A percentile compares a stretch with the other conserved stretches of the same genome.
Evolutionary conservation across 2,329 filamentous ascomycete genomes (phyloP).

Genomic region (Stromatinia cepivora): DNA sequence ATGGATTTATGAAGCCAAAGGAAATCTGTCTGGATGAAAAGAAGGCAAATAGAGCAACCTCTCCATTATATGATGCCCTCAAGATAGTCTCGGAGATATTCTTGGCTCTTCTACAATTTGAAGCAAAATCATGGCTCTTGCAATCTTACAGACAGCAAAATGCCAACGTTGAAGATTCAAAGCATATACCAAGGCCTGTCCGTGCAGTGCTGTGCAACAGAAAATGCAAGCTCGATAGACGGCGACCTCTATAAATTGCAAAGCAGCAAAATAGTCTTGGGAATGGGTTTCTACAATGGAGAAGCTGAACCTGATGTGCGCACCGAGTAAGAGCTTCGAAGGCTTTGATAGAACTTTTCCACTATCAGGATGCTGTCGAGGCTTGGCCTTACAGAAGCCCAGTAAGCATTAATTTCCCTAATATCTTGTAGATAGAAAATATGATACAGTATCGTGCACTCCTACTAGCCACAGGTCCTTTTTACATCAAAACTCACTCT

Average conservation of each 20-base stretch:
- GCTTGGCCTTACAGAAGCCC: neutral
- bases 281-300: neutral
- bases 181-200: no score
- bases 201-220: neutral
- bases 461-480: no score
- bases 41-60: neutral
- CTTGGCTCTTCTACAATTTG: neutral
- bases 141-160: neutral
- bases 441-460: neutral
- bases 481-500: no score
- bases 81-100: neutral
- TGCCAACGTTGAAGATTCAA: neutral
- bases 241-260: neutral
- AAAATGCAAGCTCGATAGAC: neutral
- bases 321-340: neutral
- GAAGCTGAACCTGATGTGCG: neutral
- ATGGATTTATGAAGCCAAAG: neutral
- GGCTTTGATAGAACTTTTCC: neutral
- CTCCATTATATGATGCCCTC: neutral
- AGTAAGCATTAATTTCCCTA: neutral
- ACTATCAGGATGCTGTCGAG: neutral
- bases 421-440: neutral
- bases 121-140: neutral
- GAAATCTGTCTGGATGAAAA: neutral
- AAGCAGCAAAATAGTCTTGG: neutral